Percentiles rank a stretch among this genome's conserved stretches.
These are phyloP conservation scores for Cordyceps sp. DNA, from an alignment of 2,329 filamentous ascomycete species.

Conservation along the genomic window DNA sequence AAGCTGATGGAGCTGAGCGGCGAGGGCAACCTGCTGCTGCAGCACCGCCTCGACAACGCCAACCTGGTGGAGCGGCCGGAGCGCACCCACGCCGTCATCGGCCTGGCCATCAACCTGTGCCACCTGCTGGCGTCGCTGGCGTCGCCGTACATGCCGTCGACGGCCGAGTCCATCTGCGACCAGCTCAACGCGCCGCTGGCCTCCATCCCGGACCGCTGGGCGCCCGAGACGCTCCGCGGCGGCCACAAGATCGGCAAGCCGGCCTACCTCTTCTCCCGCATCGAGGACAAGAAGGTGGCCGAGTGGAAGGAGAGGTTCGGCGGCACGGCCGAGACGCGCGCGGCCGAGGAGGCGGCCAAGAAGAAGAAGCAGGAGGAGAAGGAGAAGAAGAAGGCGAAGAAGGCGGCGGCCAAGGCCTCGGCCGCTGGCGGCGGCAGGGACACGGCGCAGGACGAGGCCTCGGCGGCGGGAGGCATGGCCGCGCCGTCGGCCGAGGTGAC, in stretches of 20 bases:
- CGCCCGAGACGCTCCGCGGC: slow-evolving; percentile 40
- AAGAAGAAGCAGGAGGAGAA: slow-evolving; percentile 33
- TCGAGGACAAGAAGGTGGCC: slow-evolving; percentile 64
- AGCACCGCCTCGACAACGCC: slow-evolving; percentile 37
- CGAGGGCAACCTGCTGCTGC: slow-evolving; percentile 30
- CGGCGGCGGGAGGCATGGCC: slow-evolving; percentile 5
- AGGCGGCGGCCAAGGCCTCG: slow-evolving; percentile 7
- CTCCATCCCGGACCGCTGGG: slow-evolving; percentile 45
- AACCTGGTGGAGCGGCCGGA: slow-evolving; percentile 36
- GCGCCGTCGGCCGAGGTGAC: slow-evolving; percentile 6
- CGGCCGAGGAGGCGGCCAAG: slow-evolving; percentile 33
- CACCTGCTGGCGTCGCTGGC: slow-evolving; percentile 67
- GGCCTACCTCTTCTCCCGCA: slow-evolving; percentile 64
- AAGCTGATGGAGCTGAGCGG: slow-evolving; percentile 52
- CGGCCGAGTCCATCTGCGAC: slow-evolving; percentile 53
- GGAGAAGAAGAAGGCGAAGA: slow-evolving; percentile 18
- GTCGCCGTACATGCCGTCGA: slow-evolving; percentile 74
- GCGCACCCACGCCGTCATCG: slow-evolving; percentile 43
- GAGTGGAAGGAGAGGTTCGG: slow-evolving; percentile 71
- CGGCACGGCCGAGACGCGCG: slow-evolving; percentile 28
- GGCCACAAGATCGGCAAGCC: slow-evolving; percentile 73
- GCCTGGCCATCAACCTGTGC: slow-evolving; percentile 69
- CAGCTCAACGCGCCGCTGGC: slow-evolving; percentile 46
- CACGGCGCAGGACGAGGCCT: slow-evolving; percentile 6
- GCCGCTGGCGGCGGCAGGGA: slow-evolving; percentile 1